These are phyloP conservation scores for Russula compacta DNA, from an alignment of 768 basidiomycete genomes.

Conservation along the genomic window DNA sequence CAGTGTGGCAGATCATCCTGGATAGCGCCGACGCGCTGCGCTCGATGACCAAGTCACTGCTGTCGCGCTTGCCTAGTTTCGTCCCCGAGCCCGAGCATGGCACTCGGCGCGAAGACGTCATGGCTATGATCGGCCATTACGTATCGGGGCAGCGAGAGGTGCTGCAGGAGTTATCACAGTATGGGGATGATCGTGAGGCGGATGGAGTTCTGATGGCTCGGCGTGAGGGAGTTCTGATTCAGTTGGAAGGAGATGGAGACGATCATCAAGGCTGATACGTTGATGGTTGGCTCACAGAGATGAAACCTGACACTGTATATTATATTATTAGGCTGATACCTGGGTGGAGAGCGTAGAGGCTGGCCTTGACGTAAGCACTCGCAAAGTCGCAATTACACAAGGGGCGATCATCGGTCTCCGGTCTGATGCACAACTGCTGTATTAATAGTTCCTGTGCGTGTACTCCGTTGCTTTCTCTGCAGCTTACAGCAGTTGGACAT, in stretches of 20 bases:
- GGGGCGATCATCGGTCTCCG: too few species aligned
- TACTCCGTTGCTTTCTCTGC: too few species aligned
- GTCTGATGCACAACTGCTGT: too few species aligned
- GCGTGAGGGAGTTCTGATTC: slow-evolving; percentile 44
- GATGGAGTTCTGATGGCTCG: slow-evolving; percentile 41
- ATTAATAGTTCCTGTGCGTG: too few species aligned
- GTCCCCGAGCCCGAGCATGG: background rate
- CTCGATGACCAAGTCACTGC: slow-evolving; percentile 52
- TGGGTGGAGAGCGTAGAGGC: too few species aligned
- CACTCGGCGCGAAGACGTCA: slow-evolving; percentile 46
- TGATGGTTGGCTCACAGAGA: background rate
- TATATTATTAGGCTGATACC: too few species aligned
- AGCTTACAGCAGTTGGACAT: too few species aligned
- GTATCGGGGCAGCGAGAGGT: slow-evolving; percentile 32
- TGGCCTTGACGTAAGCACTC: too few species aligned
- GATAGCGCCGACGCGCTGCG: slow-evolving; percentile 56
- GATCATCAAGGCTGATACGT: background rate
- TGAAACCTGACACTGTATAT: too few species aligned
- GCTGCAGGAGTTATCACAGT: slow-evolving; percentile 38
- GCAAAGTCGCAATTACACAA: too few species aligned
- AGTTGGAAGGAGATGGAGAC: slow-evolving; percentile 33
- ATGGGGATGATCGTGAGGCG: slow-evolving; percentile 38
- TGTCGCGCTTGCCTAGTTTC: slow-evolving; percentile 39
- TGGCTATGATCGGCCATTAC: slow-evolving; percentile 58
- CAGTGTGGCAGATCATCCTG: slow-evolving; percentile 46